phyloP scores from a whole-genome alignment of 176 grass and related monocot species.

The Elaeis guineensis region DNA sequence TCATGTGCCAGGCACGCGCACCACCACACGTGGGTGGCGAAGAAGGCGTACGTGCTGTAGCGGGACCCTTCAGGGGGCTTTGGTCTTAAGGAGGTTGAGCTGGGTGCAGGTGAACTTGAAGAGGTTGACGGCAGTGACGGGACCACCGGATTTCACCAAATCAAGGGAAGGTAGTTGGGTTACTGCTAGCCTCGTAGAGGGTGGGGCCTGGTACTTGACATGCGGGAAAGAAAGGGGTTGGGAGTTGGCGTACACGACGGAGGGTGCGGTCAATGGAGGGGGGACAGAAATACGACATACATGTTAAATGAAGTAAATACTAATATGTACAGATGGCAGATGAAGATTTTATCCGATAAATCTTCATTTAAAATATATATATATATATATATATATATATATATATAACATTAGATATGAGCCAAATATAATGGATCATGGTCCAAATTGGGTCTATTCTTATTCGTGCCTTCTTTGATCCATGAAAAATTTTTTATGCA shows the following conservation, averaged over 20 bases:
- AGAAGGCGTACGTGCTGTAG: conserved; percentile 3
- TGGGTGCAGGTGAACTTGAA: conserved; percentile 6
- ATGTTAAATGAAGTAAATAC: too few relatives aligned
- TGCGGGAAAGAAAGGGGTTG: conserved; percentile 5
- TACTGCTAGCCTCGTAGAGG: background rate
- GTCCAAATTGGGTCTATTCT: too few relatives aligned
- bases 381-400: too few relatives aligned
- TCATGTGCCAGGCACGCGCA: conserved; percentile 11
- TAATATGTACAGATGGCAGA: too few relatives aligned
- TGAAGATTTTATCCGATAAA: too few relatives aligned
- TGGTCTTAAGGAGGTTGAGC: conserved; percentile 1
- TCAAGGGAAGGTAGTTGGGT: background rate
- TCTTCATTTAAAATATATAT: too few relatives aligned
- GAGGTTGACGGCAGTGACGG: background rate
- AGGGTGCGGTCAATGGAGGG: conserved; percentile 9
- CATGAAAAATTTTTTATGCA: too few relatives aligned
- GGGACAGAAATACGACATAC: too few relatives aligned
- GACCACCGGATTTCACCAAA: background rate
- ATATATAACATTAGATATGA: too few relatives aligned
- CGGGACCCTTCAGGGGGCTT: background rate
- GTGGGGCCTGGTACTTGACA: background rate
- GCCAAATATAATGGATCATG: too few relatives aligned
- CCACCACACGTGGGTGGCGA: conserved; percentile 6
- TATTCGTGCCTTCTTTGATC: too few relatives aligned
- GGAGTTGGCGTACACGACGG: background rate